Conservation (phyloP, 495 filamentous ascomycete species). For the Hypoxylon trugodes region DNA sequence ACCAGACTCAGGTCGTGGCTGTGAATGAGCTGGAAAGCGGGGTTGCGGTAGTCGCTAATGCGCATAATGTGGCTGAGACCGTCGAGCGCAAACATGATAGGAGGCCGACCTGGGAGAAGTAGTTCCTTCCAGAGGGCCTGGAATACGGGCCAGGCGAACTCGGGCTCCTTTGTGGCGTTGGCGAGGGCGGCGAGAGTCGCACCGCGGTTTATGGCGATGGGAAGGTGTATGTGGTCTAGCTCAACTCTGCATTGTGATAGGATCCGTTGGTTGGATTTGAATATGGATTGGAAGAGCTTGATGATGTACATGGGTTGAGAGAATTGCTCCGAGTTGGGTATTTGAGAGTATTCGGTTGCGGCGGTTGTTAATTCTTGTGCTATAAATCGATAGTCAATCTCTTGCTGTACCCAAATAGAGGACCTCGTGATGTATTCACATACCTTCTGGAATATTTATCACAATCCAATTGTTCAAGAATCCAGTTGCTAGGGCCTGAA, state of each 20-base stretch:
- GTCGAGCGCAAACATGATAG: constrained; percentile 81
- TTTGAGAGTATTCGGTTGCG: constrained; percentile 77
- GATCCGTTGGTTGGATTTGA: constrained; percentile 73
- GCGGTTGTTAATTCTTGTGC: constrained; percentile 83
- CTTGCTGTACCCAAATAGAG: no score
- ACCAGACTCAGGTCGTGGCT: constrained; percentile 84
- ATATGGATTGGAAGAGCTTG: constrained; percentile 72
- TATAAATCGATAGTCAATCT: no score
- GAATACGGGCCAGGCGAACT: constrained; percentile 82
- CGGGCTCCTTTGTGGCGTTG: constrained; percentile 75
- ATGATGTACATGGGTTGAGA: constrained; percentile 79
- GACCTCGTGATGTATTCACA: constrained; percentile 25
- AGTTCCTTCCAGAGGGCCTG: constrained; percentile 83
- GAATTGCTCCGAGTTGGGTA: constrained; percentile 70
- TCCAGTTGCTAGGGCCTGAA: constrained; percentile 86
- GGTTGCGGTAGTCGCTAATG: constrained; percentile 71
- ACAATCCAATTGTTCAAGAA: constrained; percentile 88
- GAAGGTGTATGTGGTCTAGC: constrained; percentile 67
- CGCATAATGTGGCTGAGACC: constrained; percentile 82
- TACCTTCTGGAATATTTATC: constrained; percentile 91
- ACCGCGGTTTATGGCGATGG: constrained; percentile 62
- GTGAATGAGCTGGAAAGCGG: constrained; percentile 77
- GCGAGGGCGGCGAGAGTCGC: constrained; percentile 73
- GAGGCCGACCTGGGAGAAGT: constrained; percentile 70
- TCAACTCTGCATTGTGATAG: constrained; percentile 66